Evolutionary conservation across 768 basidiomycete species (phyloP).

Genomic region (Trametes villosa): DNA sequence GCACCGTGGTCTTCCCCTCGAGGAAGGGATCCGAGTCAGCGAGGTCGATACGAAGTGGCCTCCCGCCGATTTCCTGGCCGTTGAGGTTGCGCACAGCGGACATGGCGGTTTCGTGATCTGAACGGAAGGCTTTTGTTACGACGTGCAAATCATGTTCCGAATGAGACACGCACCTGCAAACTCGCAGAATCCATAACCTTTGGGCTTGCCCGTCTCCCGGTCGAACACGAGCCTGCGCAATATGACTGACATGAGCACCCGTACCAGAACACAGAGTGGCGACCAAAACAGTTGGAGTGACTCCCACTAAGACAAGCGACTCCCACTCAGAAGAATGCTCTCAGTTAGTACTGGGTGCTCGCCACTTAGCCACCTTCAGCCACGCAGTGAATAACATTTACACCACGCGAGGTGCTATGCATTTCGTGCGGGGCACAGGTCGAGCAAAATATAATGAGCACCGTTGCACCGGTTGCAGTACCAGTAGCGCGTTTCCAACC

Average conservation of each 20-base stretch:
- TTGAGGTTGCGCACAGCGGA: conserved; percentile 97
- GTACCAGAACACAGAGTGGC: background rate
- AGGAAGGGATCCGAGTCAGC: conserved; percentile 93
- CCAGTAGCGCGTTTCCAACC: no score
- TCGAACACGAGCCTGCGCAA: conserved; percentile 77
- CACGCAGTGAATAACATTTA: no score
- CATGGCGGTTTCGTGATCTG: conserved; percentile 93
- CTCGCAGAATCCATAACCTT: conserved; percentile 94
- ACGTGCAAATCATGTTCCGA: conserved; percentile 24
- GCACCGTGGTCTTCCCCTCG: conserved; percentile 87
- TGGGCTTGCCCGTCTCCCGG: conserved; percentile 92
- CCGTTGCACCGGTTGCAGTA: no score
- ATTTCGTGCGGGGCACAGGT: no score
- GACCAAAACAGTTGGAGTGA: background rate
- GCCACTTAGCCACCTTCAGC: no score
- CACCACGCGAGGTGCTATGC: no score
- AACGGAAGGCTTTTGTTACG: background rate
- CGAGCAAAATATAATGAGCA: no score
- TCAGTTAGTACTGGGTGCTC: no score
- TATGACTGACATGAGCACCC: background rate
- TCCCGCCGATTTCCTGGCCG: conserved; percentile 88
- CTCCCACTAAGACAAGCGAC: no score
- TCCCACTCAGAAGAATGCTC: no score
- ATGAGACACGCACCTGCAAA: conserved; percentile 70
- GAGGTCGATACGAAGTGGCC: conserved; percentile 91